Percentiles rank a stretch among this genome's conserved stretches.
Evolutionary conservation across 805 yeast species (phyloP).

Genomic region (Kluyveromyces nonfermentans): DNA sequence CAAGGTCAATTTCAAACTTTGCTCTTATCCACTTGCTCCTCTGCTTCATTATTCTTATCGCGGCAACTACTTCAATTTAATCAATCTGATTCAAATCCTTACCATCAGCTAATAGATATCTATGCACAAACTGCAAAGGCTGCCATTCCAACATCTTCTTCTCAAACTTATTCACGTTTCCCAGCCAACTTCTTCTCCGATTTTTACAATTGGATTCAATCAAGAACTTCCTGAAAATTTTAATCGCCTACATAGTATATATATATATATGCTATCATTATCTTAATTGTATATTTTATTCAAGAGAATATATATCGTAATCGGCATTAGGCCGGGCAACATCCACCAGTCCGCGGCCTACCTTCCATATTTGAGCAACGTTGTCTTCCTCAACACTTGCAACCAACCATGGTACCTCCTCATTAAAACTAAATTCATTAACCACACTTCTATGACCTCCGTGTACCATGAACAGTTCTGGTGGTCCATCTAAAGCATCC

Average conservation of each 20-base stretch:
- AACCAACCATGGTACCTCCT: slow-evolving; percentile 61
- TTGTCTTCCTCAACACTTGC: slow-evolving; percentile 46
- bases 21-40: slow-evolving; percentile 52
- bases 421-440: slow-evolving; percentile 63
- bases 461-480: slow-evolving; percentile 84
- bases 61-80: not conserved
- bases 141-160: slow-evolving; percentile 4
- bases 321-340: slow-evolving; percentile 5
- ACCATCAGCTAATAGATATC: slow-evolving; percentile 42
- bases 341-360: slow-evolving; percentile 29
- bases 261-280: not conserved
- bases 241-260: not conserved
- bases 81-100: not conserved
- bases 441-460: slow-evolving; percentile 82
- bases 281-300: slow-evolving; percentile 6
- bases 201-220: slow-evolving; percentile 61
- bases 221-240: not conserved
- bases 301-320: slow-evolving; percentile 10
- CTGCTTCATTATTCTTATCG: slow-evolving; percentile 40
- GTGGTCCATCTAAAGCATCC: slow-evolving; percentile 85
- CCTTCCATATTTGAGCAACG: slow-evolving; percentile 38
- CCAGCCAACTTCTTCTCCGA: slow-evolving; percentile 51
- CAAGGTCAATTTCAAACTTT: slow-evolving; percentile 30
- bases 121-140: slow-evolving; percentile 47
- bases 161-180: not conserved